Evolutionary conservation across 768 basidiomycete genomes (phyloP).

Genomic region (Termitomyces sp.): DNA sequence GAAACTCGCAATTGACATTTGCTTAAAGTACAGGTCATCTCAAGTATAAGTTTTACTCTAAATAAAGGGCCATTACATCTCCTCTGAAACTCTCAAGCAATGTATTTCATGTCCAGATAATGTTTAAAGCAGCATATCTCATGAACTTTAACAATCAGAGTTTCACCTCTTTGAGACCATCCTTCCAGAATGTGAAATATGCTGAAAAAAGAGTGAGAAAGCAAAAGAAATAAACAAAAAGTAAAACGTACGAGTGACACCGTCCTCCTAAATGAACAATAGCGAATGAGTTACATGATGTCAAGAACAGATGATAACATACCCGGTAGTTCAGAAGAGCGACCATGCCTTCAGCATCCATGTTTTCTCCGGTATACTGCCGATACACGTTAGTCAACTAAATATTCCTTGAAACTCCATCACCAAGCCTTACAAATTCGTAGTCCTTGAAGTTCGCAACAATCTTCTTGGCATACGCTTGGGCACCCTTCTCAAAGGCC

Average conservation of each 20-base stretch:
- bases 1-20: too few relatives aligned
- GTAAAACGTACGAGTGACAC: slow-evolving; percentile 66
- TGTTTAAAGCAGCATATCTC: slow-evolving; percentile 12
- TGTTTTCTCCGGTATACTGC: slow-evolving; percentile 68
- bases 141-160: slow-evolving; percentile 34
- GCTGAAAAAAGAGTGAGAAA: slow-evolving; percentile 38
- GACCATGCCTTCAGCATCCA: slow-evolving; percentile 92
- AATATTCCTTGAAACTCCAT: background rate
- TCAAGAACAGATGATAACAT: slow-evolving; percentile 22
- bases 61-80: background rate
- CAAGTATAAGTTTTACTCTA: background rate
- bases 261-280: slow-evolving; percentile 57
- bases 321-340: slow-evolving; percentile 93
- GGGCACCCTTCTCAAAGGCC: slow-evolving; percentile 81
- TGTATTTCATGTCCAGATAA: slow-evolving; percentile 5
- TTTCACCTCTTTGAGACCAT: slow-evolving; percentile 84
- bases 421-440: slow-evolving; percentile 68
- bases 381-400: background rate
- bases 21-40: background rate
- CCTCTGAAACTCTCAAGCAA: background rate
- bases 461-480: slow-evolving; percentile 81
- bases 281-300: slow-evolving; percentile 9
- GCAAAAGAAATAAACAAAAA: background rate
- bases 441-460: slow-evolving; percentile 88
- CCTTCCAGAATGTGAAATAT: slow-evolving; percentile 94